Base-by-base conservation (phyloP, 768 basidiomycete species). In the Boletus coccyginus region DNA sequence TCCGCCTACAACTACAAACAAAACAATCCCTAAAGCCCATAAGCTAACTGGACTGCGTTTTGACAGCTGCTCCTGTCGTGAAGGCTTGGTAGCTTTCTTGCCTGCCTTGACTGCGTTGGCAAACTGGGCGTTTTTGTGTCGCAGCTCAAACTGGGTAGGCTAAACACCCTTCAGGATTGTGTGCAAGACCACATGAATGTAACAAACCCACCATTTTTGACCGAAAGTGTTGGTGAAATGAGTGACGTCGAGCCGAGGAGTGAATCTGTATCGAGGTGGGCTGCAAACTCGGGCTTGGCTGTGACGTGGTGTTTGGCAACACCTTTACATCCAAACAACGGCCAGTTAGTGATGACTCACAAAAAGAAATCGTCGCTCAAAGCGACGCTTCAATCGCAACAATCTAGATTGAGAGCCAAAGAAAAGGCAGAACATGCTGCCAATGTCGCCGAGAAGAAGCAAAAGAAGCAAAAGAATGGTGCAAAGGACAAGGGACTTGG, bases 141-240 rank as follows among this genome's bases (percentile, higher is more conserved):
- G 86, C 74, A 92, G 80, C 66, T 92, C 90, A 69, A 89, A 91
- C 77, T 88, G 83, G 52, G 87, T 90, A 51, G 90, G 89, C 88
- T 91, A 64, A 6, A 46, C 40, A 3, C 24, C 33, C 0, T 19
- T 50, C 14, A 66, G 55, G 7, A 5, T 12, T 4, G 7, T 12
- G 27, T 3, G 16, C 21, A 32, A 14, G 2, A 11, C 14, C 6
- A 27, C 29, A 14, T 7, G n/a, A 7, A 43, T 21, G 29, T 16
- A 33, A 38, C 17, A 51, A 31, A 61, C 69, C n/a, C 42, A 74
- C 75, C 76, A 77, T 77, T 52, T n/a, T 44, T 44, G 7, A 33
- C 16, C 8, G 36, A 40, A 33, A 41, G 21, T 19, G 36, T 50
- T 3, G 39, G 46, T 49, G 1, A 52, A 75, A 72, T 42, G 73